Percentiles rank a stretch among this genome's conserved stretches.
phyloP scores from a whole-genome alignment of 805 yeast species.

The Metschnikowia cubensis region DNA sequence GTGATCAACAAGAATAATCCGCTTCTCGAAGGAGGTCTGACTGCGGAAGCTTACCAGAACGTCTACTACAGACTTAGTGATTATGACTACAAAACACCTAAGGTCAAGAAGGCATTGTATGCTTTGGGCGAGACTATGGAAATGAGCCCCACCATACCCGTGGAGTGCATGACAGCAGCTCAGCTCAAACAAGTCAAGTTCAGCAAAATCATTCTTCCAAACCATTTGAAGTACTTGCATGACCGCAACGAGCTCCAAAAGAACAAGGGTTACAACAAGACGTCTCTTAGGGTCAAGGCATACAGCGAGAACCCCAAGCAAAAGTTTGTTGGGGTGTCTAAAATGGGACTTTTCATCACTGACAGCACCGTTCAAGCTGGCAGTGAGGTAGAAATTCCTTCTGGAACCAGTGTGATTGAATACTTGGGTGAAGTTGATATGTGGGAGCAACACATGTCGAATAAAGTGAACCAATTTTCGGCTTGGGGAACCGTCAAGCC shows the following conservation, averaged over 20 bases:
- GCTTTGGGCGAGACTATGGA: conserved; percentile 24
- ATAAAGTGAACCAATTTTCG: conserved; percentile 73
- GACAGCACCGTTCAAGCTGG: conserved; percentile 12
- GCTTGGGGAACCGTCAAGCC: conserved; percentile 64
- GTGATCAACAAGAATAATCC: conserved; percentile 41
- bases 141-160: conserved; percentile 21
- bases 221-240: conserved; percentile 26
- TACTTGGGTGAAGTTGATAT: conserved; percentile 70
- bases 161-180: conserved; percentile 21
- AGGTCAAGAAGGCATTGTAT: conserved; percentile 23
- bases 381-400: conserved; percentile 28
- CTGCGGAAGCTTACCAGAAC: conserved; percentile 49
- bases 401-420: conserved; percentile 53
- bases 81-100: conserved; percentile 42
- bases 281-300: conserved; percentile 48
- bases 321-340: conserved; percentile 65
- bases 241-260: conserved; percentile 34
- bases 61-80: conserved; percentile 46
- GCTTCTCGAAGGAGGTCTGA: conserved; percentile 35
- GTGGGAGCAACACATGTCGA: conserved; percentile 57
- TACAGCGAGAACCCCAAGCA: conserved; percentile 56
- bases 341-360: conserved; percentile 54
- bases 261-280: conserved; percentile 20
- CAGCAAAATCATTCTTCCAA: conserved; percentile 32
- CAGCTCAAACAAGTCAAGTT: conserved; percentile 29